Base-by-base conservation (phyloP, 129 eudicot genomes). In the Chrysanthemum seticuspe region DNA sequence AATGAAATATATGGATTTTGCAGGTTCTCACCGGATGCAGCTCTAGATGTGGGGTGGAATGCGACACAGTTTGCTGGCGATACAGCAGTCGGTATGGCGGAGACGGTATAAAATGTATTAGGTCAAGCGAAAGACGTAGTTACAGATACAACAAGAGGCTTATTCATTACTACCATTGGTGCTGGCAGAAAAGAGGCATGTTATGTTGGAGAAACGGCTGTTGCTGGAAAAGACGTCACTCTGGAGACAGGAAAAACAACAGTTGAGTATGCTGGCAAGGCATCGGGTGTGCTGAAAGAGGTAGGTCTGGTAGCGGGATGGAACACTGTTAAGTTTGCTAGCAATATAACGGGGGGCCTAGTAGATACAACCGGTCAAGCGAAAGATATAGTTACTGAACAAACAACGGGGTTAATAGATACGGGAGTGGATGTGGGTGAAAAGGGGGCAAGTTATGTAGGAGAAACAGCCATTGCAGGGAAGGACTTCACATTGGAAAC, bases 41-140 rank as follows among this genome's bases (percentile, higher is more conserved):
- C 83, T 1, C 83, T 91, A 25, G 82, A 76, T 1, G 72, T 86
- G 0, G 91, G 87, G 61, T 86, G 85, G 70, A 78, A 82, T 7
- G 84, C 84, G 3, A 67, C 25, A 0, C 21, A 71, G 75, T 57
- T 56, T 2, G 75, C 75, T 3, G 23, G 75, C 16, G 59, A 49
- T 10, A 10, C 45, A 14, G 68, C 59, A 1, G n/a, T 48, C 0
- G 76, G 68, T 47, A 31, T 60, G 5, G 27, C 16, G 2, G 57
- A 72, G 31, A 44, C 36, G 0, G 10, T 72, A 50, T 67, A 45
- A 14, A 11, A 9, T 47, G 15, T 72, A 13, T 44, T 36, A 8
- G 5, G 53, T 8, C 27, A 63, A 23, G 60, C 54, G 0, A 60
- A 13, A 15, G 60, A 19, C 9, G n/a, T 15, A 3, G 52, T 40